These are phyloP conservation scores for Verticillium isaacii DNA, from an alignment of 2,329 filamentous ascomycete genomes.

Conservation along the genomic window DNA sequence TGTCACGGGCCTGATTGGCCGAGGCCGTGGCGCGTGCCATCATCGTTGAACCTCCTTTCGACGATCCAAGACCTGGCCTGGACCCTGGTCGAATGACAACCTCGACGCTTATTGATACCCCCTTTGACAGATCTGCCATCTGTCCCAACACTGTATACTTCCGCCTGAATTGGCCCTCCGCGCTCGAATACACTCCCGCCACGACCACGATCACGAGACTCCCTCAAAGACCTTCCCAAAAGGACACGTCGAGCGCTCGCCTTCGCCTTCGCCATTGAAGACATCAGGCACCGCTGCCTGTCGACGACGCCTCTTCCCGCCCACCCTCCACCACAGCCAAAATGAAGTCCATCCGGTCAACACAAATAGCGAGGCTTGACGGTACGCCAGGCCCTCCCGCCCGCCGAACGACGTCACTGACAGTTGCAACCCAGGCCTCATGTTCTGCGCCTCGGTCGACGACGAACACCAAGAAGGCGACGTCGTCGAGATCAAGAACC, in stretches of 20 bases:
- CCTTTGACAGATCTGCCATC: neutral
- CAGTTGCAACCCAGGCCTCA: conserved; percentile 60
- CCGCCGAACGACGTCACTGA: conserved; percentile 16
- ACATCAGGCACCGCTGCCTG: neutral
- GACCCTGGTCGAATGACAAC: neutral
- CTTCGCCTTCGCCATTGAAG: neutral
- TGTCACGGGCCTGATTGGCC: neutral
- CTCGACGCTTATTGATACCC: neutral
- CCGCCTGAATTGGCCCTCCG: neutral
- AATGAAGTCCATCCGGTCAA: conserved; percentile 74
- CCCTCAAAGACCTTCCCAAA: neutral
- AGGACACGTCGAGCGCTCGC: neutral
- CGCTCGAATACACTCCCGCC: neutral
- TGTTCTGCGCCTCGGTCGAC: conserved; percentile 92
- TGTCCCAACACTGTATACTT: neutral
- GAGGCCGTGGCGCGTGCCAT: neutral
- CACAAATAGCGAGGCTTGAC: conserved; percentile 90
- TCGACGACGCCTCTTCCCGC: neutral
- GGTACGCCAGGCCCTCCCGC: conserved; percentile 44
- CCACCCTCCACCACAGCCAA: conserved; percentile 10
- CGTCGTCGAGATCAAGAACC: conserved; percentile 81
- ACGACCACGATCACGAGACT: neutral
- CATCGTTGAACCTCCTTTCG: neutral
- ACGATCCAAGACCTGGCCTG: neutral
- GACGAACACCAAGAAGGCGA: conserved; percentile 76